phyloP scores from a whole-genome alignment of 768 basidiomycete genomes.

The Boletus barrowsii region DNA sequence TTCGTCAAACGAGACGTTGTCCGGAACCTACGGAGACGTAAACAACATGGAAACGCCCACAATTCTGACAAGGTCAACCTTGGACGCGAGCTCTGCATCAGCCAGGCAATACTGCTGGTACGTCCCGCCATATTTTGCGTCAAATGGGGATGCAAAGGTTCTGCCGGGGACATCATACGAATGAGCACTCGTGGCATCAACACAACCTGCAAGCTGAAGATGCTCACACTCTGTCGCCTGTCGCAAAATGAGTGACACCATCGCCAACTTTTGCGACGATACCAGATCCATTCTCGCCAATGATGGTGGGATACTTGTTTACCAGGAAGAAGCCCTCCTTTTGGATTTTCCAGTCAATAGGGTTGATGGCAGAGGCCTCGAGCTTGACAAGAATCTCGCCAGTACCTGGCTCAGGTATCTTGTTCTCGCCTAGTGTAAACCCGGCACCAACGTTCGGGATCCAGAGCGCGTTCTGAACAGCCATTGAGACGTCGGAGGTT shows the following conservation, averaged over 20 bases:
- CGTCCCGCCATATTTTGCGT: background rate
- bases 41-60: background rate
- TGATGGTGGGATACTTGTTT: constrained; percentile 35
- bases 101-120: constrained; percentile 26
- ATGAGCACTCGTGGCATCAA: background rate
- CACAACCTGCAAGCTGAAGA: background rate
- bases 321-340: constrained; percentile 14
- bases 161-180: background rate
- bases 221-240: constrained; percentile 37
- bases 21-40: constrained; percentile 26
- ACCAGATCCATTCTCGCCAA: constrained; percentile 39
- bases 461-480: constrained; percentile 19
- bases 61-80: constrained; percentile 3
- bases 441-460: constrained; percentile 9
- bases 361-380: constrained; percentile 42
- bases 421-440: constrained; percentile 6
- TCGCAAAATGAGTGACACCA: constrained; percentile 30
- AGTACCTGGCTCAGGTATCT: constrained; percentile 36
- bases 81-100: constrained; percentile 18
- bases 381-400: constrained; percentile 44
- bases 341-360: constrained; percentile 33
- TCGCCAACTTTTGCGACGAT: constrained; percentile 36
- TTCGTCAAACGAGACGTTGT: constrained; percentile 34
- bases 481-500: too few relatives aligned
- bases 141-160: constrained; percentile 6